phyloP scores from a whole-genome alignment of 2,329 filamentous ascomycete species.

The Epichloe elymi region DNA sequence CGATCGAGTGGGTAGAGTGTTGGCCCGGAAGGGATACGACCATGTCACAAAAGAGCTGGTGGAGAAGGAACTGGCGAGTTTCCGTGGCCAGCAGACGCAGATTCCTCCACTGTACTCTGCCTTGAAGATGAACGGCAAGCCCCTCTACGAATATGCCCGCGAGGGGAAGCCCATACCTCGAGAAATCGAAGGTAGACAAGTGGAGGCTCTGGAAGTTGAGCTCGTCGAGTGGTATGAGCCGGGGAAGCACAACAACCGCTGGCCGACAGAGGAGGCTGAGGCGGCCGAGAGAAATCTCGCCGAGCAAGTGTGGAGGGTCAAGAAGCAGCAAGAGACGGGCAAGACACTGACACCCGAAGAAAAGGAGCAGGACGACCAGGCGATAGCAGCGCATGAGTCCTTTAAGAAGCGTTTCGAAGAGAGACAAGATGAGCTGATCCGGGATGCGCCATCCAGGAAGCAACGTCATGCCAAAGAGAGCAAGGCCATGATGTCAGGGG shows the following conservation, averaged over 20 bases:
- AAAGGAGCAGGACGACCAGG: constrained; percentile 40
- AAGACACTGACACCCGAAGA: constrained; percentile 40
- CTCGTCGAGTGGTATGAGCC: constrained; percentile 76
- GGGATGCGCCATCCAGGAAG: constrained; percentile 30
- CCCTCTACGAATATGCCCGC: constrained; percentile 88
- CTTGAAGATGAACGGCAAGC: constrained; percentile 84
- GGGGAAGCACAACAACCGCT: constrained; percentile 64
- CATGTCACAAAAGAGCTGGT: constrained; percentile 71
- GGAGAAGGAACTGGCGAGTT: constrained; percentile 60
- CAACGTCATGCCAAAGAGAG: constrained; percentile 18
- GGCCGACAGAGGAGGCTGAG: constrained; percentile 68
- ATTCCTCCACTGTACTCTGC: constrained; percentile 88
- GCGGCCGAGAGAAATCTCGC: constrained; percentile 63
- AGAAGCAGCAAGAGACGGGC: constrained; percentile 38
- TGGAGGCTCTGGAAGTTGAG: constrained; percentile 66
- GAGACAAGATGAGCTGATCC: constrained; percentile 42
- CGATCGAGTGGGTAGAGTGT: constrained; percentile 72
- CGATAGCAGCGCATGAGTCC: constrained; percentile 40
- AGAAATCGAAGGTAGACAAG: constrained; percentile 68
- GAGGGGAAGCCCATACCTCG: constrained; percentile 76
- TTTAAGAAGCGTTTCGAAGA: constrained; percentile 47
- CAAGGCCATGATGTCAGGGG: constrained; percentile 44
- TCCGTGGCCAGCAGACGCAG: constrained; percentile 76
- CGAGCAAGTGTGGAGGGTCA: constrained; percentile 54
- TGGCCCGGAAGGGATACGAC: constrained; percentile 60